Percentiles rank a stretch among this genome's conserved stretches.
Conservation (phyloP, 139 green algal genomes). For the Astrephomene gubernaculifera region DNA sequence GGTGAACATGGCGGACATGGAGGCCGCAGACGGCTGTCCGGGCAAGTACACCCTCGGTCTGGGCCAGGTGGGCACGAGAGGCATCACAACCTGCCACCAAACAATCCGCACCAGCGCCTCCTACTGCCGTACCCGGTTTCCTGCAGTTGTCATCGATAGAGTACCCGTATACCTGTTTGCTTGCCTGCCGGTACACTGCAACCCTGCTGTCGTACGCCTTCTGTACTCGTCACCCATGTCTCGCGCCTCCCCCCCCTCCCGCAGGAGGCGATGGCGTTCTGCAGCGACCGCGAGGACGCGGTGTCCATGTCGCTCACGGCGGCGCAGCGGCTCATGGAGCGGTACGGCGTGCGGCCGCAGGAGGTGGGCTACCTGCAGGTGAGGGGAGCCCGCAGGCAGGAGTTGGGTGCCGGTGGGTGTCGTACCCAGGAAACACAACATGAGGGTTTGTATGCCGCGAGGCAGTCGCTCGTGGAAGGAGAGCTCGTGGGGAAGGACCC, state of each 20-base stretch:
- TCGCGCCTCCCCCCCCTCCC: background rate
- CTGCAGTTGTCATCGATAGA: too few relatives aligned
- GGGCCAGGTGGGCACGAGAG: slow-evolving; percentile 71
- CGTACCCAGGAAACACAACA: too few relatives aligned
- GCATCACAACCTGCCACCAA: too few relatives aligned
- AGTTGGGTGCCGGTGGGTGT: background rate
- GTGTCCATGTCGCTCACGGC: slow-evolving; percentile 84
- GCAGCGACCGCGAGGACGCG: slow-evolving; percentile 80
- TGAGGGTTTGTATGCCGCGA: too few relatives aligned
- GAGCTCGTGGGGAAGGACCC: too few relatives aligned
- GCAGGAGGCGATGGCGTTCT: slow-evolving; percentile 77
- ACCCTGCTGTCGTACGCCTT: too few relatives aligned
- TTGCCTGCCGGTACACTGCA: too few relatives aligned
- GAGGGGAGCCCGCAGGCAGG: background rate
- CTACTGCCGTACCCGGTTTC: too few relatives aligned
- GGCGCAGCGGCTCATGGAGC: slow-evolving; percentile 70
- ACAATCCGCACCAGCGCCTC: too few relatives aligned
- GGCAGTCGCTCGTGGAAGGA: too few relatives aligned
- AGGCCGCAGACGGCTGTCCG: slow-evolving; percentile 72
- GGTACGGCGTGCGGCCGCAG: slow-evolving; percentile 45
- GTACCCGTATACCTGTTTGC: too few relatives aligned
- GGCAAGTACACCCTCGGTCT: slow-evolving; percentile 93
- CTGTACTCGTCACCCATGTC: too few relatives aligned
- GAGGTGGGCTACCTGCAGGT: slow-evolving; percentile 52
- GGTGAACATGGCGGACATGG: slow-evolving; percentile 63